phyloP scores from a whole-genome alignment of 495 filamentous ascomycete species.

The Podospora conica region DNA sequence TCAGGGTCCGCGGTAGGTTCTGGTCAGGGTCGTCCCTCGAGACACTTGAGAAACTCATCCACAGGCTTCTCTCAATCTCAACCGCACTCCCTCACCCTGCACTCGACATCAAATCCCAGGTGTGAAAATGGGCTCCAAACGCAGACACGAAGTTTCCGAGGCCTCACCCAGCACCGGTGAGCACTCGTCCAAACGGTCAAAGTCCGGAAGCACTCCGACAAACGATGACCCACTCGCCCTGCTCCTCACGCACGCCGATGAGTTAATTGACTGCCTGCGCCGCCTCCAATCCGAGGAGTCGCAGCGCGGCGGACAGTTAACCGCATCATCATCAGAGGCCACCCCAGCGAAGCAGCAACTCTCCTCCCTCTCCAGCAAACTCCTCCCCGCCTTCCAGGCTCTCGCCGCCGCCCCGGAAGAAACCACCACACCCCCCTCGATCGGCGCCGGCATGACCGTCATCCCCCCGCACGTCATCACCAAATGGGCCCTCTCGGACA shows the following conservation, averaged over 20 bases:
- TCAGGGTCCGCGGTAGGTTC: neutral
- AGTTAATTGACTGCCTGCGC: constrained; percentile 20
- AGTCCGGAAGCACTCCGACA: constrained; percentile 1
- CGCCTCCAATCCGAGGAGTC: constrained; percentile 8
- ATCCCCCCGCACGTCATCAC: constrained; percentile 14
- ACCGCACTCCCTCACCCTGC: neutral
- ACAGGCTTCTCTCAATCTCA: too few relatives aligned
- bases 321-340: neutral
- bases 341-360: neutral
- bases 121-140: constrained; percentile 12
- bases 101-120: neutral
- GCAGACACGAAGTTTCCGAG: constrained; percentile 2
- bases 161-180: neutral
- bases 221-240: constrained; percentile 3
- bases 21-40: neutral
- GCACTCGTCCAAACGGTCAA: neutral
- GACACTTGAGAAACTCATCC: neutral
- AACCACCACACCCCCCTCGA: neutral
- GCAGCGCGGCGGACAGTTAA: constrained; percentile 1
- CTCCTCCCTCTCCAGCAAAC: constrained; percentile 9
- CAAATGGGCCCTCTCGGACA: constrained; percentile 39
- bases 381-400: constrained; percentile 12
- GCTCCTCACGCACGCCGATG: constrained; percentile 28
- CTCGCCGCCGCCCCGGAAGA: neutral
- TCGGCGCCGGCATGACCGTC: neutral